phyloP scores from a whole-genome alignment of 257 asterid species.

The Cruciata laevipes region DNA sequence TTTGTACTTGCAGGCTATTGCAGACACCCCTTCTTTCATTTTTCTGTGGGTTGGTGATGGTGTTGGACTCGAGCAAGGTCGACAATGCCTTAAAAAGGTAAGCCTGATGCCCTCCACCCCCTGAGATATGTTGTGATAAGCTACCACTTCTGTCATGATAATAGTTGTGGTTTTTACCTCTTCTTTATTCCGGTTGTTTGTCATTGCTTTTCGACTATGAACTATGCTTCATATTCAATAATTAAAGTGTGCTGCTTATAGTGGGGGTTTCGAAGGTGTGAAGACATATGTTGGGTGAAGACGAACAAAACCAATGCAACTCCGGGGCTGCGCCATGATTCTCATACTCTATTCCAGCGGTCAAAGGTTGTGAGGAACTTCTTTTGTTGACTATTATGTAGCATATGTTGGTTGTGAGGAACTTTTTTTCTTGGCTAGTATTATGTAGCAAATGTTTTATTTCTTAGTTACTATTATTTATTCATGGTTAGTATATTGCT shows the following conservation, averaged over 20 bases:
- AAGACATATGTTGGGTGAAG: slow-evolving; percentile 99
- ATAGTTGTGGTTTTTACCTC: slow-evolving; percentile 3
- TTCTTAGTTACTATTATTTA: too few relatives aligned
- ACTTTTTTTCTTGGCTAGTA: too few relatives aligned
- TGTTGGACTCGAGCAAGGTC: slow-evolving; percentile 96
- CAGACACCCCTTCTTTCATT: slow-evolving; percentile 98
- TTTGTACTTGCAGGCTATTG: slow-evolving; percentile 60
- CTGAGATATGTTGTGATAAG: slow-evolving; percentile 9
- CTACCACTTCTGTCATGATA: slow-evolving; percentile 1
- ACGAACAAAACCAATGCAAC: slow-evolving; percentile 88
- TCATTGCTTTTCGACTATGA: not conserved
- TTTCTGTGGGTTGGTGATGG: slow-evolving; percentile 99
- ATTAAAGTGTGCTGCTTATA: slow-evolving; percentile 24
- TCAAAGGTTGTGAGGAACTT: slow-evolving; percentile 56
- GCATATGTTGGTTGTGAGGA: not conserved
- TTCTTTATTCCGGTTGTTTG: not conserved
- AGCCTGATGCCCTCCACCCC: not conserved
- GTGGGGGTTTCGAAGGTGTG: slow-evolving; percentile 99
- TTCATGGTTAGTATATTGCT: slow-evolving; percentile 3
- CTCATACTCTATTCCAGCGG: slow-evolving; percentile 90
- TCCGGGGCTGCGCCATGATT: slow-evolving; percentile 96
- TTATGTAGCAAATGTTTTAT: not conserved
- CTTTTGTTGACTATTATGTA: not conserved
- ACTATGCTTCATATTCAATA: not conserved
- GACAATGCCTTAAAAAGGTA: slow-evolving; percentile 97